A percentile compares a stretch with the other conserved stretches of the same genome.
These are phyloP conservation scores for Gillenia trifoliata DNA, from an alignment of 306 rosid species.

Conservation along the genomic window DNA sequence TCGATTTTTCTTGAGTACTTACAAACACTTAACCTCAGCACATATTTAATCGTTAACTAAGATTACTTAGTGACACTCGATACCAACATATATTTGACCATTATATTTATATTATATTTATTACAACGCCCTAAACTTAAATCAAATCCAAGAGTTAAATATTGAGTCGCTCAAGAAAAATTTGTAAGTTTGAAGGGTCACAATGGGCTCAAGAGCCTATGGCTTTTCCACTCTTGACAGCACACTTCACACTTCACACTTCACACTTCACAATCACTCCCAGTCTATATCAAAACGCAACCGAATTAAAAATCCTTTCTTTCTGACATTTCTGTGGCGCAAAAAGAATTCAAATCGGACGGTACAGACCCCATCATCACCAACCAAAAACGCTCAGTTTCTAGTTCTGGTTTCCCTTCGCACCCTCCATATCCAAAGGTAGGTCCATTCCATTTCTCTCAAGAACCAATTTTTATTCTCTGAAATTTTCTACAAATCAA, in stretches of 20 bases:
- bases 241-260: background rate
- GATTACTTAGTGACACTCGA: too few relatives aligned
- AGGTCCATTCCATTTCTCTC: slow-evolving; percentile 18
- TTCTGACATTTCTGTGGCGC: slow-evolving; percentile 15
- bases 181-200: background rate
- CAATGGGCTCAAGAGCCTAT: slow-evolving; percentile 16
- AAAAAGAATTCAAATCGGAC: slow-evolving; percentile 25
- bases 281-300: background rate
- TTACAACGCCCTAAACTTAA: background rate
- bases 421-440: slow-evolving; percentile 5
- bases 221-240: background rate
- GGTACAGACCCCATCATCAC: slow-evolving; percentile 22
- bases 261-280: slow-evolving; percentile 2
- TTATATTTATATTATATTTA: too few relatives aligned
- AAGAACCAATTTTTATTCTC: slow-evolving; percentile 3
- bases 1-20: too few relatives aligned
- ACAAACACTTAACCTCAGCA: background rate
- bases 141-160: background rate
- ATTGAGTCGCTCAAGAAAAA: background rate
- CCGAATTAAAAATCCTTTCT: background rate
- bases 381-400: slow-evolving; percentile 11
- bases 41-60: background rate
- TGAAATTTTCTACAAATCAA: background rate
- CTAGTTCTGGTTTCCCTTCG: slow-evolving; percentile 6
- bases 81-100: background rate